Evolutionary conservation across 352 stramenopile genomes (phyloP).

Genomic region (Pythium oligandrum): DNA sequence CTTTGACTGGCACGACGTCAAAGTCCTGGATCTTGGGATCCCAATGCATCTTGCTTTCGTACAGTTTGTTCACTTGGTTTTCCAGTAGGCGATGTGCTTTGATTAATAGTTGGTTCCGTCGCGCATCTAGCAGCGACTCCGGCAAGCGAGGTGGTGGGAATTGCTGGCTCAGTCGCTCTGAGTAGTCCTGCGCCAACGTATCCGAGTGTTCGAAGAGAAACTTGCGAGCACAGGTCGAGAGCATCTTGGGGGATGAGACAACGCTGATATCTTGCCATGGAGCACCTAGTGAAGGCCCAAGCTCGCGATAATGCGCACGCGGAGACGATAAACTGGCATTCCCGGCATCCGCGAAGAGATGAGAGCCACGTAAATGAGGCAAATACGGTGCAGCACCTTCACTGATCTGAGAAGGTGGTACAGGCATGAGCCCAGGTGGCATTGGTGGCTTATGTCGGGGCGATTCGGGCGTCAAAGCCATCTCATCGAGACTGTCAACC

Average conservation of each 20-base stretch:
- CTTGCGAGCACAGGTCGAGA: constrained; percentile 38
- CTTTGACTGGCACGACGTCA: constrained; percentile 7
- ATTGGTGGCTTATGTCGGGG: background rate
- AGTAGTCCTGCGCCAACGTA: constrained; percentile 29
- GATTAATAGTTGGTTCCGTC: constrained; percentile 1
- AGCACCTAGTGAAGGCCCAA: no score
- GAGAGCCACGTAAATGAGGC: constrained; percentile 12
- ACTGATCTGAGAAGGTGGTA: constrained; percentile 6
- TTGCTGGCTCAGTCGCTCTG: constrained; percentile 25
- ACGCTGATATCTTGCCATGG: constrained; percentile 7
- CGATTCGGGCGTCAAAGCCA: background rate
- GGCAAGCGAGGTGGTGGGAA: constrained; percentile 9
- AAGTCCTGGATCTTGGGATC: constrained; percentile 26
- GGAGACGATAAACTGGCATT: no score
- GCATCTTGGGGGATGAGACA: constrained; percentile 35
- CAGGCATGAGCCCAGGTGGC: background rate
- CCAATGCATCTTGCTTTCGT: constrained; percentile 42
- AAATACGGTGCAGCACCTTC: constrained; percentile 17
- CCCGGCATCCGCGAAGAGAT: constrained; percentile 4
- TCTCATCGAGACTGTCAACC: background rate
- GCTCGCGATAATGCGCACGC: no score
- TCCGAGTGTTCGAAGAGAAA: constrained; percentile 42
- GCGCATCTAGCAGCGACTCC: constrained; percentile 1
- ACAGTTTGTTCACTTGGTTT: constrained; percentile 31
- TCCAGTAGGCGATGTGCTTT: constrained; percentile 24